A percentile compares a stretch with the other conserved stretches of the same genome.
phyloP scores from a whole-genome alignment of 192 early-diverging fungal species.

The Entomortierella lignicola region DNA sequence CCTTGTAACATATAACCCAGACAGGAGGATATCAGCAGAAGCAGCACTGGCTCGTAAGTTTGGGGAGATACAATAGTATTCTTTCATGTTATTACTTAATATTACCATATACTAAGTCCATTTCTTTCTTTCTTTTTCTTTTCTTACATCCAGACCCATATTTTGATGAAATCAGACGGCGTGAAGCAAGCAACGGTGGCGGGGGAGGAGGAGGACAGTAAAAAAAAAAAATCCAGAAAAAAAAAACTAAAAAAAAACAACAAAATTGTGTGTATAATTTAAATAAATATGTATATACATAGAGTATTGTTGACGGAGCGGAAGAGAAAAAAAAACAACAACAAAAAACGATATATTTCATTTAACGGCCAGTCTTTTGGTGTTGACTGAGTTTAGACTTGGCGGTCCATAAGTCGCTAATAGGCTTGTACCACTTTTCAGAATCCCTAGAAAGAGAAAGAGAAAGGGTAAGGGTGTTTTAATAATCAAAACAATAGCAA shows the following conservation, averaged over 20 bases:
- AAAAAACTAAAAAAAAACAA: neutral
- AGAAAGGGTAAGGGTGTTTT: neutral
- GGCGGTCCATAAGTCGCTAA: neutral
- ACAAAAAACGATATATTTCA: no score
- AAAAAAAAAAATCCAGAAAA: neutral
- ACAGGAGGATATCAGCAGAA: constrained; percentile 54
- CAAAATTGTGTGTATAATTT: neutral
- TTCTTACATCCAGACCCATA: constrained; percentile 46
- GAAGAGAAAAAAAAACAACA: no score
- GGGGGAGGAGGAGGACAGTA: constrained; percentile 4
- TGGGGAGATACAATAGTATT: no score
- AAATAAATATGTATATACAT: no score
- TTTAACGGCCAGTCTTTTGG: constrained; percentile 32
- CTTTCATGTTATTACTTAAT: no score
- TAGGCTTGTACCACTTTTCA: constrained; percentile 34
- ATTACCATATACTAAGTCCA: no score
- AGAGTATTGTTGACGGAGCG: no score
- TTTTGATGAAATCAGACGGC: constrained; percentile 40
- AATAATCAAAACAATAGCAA: neutral
- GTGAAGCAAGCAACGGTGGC: constrained; percentile 25
- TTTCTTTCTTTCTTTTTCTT: neutral
- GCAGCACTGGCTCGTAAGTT: constrained; percentile 49
- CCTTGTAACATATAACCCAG: constrained; percentile 50
- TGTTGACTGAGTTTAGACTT: neutral
- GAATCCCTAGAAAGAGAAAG: neutral